These are phyloP conservation scores for Colletotrichum sp. DNA, from an alignment of 2,329 filamentous ascomycete species.

Conservation along the genomic window DNA sequence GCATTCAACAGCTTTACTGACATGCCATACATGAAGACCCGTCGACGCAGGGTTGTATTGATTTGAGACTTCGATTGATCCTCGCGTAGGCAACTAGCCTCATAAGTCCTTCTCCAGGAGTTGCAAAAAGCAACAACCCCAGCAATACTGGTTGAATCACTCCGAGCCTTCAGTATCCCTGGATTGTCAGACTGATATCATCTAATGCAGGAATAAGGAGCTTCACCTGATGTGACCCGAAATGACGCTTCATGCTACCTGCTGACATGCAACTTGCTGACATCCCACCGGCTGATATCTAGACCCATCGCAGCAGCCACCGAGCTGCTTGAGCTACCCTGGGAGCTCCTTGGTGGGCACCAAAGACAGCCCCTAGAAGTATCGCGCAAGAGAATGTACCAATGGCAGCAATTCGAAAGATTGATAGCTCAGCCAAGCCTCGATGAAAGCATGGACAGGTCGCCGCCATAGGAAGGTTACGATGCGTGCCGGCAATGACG, in stretches of 20 bases:
- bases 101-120: fast-evolving
- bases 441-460: not conserved
- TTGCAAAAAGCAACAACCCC: fast-evolving
- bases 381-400: not conserved
- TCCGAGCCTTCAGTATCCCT: not conserved
- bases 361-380: fast-evolving
- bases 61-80: fast-evolving
- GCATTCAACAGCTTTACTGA: fast-evolving
- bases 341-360: not conserved
- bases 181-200: not conserved
- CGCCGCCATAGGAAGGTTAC: not conserved
- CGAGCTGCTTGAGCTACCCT: not conserved
- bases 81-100: fast-evolving
- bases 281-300: not conserved
- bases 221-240: not conserved
- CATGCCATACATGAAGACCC: fast-evolving
- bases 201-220: not conserved
- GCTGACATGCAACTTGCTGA: not conserved
- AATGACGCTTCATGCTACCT: not conserved
- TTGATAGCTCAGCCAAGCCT: not conserved
- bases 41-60: fast-evolving
- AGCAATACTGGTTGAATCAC: not conserved
- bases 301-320: not conserved
- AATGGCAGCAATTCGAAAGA: not conserved
- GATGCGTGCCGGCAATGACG: not conserved